Evolutionary conservation across 495 filamentous ascomycete genomes (phyloP).

Genomic region (Penicillium riverlandense): DNA sequence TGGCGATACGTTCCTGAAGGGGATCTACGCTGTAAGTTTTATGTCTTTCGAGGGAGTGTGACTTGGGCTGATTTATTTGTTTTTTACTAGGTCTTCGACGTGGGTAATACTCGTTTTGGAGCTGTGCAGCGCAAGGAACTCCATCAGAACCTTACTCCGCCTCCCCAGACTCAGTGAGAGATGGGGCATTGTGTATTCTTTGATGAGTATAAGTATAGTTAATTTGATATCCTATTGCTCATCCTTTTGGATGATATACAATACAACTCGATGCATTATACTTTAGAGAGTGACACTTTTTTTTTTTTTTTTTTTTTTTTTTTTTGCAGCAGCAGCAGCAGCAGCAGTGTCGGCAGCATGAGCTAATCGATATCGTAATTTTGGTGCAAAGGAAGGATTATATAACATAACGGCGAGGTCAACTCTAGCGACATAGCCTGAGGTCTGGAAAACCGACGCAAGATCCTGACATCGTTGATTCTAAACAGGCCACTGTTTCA

Average conservation of each 20-base stretch:
- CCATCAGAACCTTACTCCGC: conserved; percentile 38
- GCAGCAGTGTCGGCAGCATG: too few species aligned
- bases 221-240: too few species aligned
- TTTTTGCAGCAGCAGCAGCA: too few species aligned
- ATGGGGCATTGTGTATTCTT: too few species aligned
- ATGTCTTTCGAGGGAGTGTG: background rate
- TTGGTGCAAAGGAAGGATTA: background rate
- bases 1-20: conserved; percentile 68
- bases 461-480: background rate
- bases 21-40: conserved; percentile 61
- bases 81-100: conserved; percentile 60
- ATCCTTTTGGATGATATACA: background rate
- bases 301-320: too few species aligned
- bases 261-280: too few species aligned
- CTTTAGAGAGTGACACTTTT: too few species aligned
- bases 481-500: too few species aligned
- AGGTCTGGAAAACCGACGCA: background rate
- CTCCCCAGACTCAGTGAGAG: background rate
- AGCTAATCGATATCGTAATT: too few species aligned
- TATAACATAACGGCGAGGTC: background rate
- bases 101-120: conserved; percentile 64
- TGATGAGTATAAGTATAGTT: too few species aligned
- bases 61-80: background rate
- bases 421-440: background rate
- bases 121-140: conserved; percentile 57